Base-by-base conservation (phyloP, 1,139 yeast species). In the Candida sanyaensis region DNA sequence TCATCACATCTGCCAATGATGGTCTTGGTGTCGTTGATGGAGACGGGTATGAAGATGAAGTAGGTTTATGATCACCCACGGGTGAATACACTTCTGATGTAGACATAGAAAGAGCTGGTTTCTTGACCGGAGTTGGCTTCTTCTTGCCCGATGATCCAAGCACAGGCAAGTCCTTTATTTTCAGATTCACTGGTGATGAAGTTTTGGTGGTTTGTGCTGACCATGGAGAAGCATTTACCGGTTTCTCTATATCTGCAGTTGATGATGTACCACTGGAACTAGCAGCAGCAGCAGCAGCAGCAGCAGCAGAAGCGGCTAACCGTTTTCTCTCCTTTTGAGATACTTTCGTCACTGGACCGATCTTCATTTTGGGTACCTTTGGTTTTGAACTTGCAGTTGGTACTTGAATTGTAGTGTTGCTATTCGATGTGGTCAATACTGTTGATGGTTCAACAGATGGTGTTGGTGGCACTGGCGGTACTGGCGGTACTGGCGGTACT, bases 301-400 rank as follows among this genome's bases (percentile, higher is more conserved):
- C 45, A 12, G 44, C 50, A 21, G 48, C 37, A 2, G 50, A 50
- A 7, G 56, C 55, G 6, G 55, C 62, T 38, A 63, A 55, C 49
- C 68, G 72, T 58, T 76, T 77, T 28, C 84, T 61, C 57, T 80
- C 84, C 55, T 78, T 79, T 54, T 81, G 85, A 1, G 85, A 78
- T 7, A 78, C 55, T 52, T 69, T 68, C 27, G 62, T 52, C 1
- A 66, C 62, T 1, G 78, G 76, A 0, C 72, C 71, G 24, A 74
- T 60, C 54, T 65, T 73, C 8, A 62, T 55, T 49, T 66, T 71
- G n/a, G 57, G 48, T 2, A 48, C 49, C 49, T 59, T 66, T 30
- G 43, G 37, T 34, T 50, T 51, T 54, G 50, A 43, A 36, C 44
- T 42, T 38, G 49, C 11, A 6, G 47, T 33, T 27, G 37, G 24